Evolutionary conservation across 495 filamentous ascomycete genomes (phyloP).

Genomic region (Aspergillus diversus): DNA sequence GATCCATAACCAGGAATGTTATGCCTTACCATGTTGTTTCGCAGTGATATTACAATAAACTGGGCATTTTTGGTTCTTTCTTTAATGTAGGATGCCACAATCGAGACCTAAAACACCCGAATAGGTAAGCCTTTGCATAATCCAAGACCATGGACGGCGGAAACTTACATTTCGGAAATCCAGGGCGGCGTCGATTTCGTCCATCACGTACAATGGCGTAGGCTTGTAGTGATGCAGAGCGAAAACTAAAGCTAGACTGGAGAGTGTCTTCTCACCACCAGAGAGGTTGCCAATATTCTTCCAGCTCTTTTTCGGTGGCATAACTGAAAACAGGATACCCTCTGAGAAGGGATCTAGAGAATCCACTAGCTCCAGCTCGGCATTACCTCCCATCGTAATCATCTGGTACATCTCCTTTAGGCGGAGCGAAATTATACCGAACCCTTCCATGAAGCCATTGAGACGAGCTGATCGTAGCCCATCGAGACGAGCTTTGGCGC

Average conservation of each 20-base stretch:
- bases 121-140: constrained; percentile 18
- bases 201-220: constrained; percentile 98
- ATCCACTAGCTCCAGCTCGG: constrained; percentile 95
- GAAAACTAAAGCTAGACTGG: constrained; percentile 92
- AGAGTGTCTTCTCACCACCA: constrained; percentile 96
- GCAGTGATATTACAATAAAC: constrained; percentile 96
- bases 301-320: constrained; percentile 99
- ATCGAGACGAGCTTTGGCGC: constrained; percentile 86
- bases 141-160: background rate
- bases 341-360: constrained; percentile 95
- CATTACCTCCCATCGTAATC: constrained; percentile 99
- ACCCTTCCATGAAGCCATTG: constrained; percentile 98
- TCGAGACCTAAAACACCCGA: constrained; percentile 72
- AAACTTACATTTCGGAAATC: constrained; percentile 93
- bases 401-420: constrained; percentile 99
- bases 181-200: constrained; percentile 97
- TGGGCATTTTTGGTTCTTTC: constrained; percentile 98
- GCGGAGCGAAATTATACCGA: constrained; percentile 89
- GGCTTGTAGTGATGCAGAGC: constrained; percentile 98
- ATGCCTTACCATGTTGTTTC: constrained; percentile 84
- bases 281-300: constrained; percentile 96
- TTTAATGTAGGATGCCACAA: constrained; percentile 98
- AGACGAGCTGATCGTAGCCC: constrained; percentile 86
- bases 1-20: no score
- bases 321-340: constrained; percentile 94